phyloP scores from a whole-genome alignment of 1,284 basidiomycete genomes.

The Quambalaria eucalypti region DNA sequence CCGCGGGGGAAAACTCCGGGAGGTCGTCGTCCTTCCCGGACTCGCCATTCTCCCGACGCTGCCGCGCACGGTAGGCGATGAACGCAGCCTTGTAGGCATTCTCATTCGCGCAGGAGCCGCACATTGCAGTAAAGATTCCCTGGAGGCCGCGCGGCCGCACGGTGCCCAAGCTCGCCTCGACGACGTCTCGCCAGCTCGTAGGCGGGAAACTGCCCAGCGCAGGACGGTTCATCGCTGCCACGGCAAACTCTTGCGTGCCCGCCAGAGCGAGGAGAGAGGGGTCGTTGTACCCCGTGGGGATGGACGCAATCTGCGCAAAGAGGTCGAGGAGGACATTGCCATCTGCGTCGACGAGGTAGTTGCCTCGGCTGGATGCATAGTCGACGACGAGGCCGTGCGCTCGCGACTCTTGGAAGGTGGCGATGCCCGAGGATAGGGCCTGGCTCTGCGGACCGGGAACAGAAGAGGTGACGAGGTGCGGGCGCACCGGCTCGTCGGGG shows the following conservation, averaged over 20 bases:
- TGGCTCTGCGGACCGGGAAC: constrained; percentile 45
- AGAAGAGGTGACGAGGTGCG: constrained; percentile 21
- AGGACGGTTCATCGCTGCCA: constrained; percentile 51
- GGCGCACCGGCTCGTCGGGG: constrained; percentile 33
- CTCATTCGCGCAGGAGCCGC: constrained; percentile 47
- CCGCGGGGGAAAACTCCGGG: constrained; percentile 11
- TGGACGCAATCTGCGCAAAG: constrained; percentile 52
- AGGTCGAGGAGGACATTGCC: constrained; percentile 54
- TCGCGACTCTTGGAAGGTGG: constrained; percentile 48
- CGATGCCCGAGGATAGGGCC: constrained; percentile 39
- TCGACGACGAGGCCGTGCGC: constrained; percentile 49
- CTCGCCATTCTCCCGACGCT: constrained; percentile 48
- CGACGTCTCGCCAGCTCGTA: constrained; percentile 49
- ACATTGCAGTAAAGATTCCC: constrained; percentile 49
- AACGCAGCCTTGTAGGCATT: constrained; percentile 56
- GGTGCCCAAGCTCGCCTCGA: constrained; percentile 48
- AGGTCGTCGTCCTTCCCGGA: too few species aligned
- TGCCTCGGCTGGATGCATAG: constrained; percentile 44
- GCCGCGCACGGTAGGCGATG: constrained; percentile 49
- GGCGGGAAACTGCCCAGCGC: constrained; percentile 55
- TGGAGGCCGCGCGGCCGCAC: constrained; percentile 52
- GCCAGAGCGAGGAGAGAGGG: constrained; percentile 47
- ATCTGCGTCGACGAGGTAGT: constrained; percentile 54
- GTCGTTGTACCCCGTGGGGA: constrained; percentile 51
- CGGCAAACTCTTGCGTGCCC: constrained; percentile 48